Conservation (phyloP, 1,139 yeast genomes). For the Pichia sp. region DNA sequence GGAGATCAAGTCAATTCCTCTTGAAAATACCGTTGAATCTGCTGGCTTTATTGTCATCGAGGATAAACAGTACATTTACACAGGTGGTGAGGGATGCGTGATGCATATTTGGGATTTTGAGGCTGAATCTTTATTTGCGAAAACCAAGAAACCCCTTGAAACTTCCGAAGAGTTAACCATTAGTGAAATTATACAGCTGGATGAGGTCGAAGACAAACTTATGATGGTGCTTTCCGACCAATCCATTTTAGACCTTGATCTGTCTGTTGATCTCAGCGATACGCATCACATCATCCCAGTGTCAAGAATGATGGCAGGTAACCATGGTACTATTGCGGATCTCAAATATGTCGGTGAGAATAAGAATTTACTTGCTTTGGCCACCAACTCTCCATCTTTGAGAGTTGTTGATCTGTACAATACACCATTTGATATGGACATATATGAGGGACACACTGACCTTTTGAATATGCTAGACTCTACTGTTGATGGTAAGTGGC, state of each 20-base stretch:
- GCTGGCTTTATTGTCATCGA: constrained; percentile 53
- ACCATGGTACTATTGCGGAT: constrained; percentile 94
- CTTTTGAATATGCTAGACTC: constrained; percentile 75
- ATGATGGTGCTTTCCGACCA: constrained; percentile 72
- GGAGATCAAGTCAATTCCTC: constrained; percentile 61
- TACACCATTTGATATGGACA: constrained; percentile 52
- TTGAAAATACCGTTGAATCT: constrained; percentile 73
- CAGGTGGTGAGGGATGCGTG: constrained; percentile 78
- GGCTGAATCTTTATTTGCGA: constrained; percentile 34
- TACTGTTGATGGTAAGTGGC: constrained; percentile 75
- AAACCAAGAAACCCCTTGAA: constrained; percentile 42
- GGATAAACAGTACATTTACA: constrained; percentile 39
- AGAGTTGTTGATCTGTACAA: constrained; percentile 54
- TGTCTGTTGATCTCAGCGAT: constrained; percentile 25
- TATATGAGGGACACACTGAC: constrained; percentile 80
- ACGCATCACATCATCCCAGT: constrained; percentile 33
- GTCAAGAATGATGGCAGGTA: constrained; percentile 67
- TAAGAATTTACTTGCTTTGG: constrained; percentile 54
- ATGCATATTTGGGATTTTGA: constrained; percentile 54
- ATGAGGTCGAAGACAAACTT: constrained; percentile 23
- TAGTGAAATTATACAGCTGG: constrained; percentile 41
- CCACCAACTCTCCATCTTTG: constrained; percentile 91
- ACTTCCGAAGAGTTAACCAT: constrained; percentile 66
- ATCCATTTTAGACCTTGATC: constrained; percentile 54
- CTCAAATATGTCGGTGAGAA: constrained; percentile 69